These are phyloP conservation scores for Macrolepiota fuliginosa DNA, from an alignment of 768 basidiomycete species.

Conservation along the genomic window DNA sequence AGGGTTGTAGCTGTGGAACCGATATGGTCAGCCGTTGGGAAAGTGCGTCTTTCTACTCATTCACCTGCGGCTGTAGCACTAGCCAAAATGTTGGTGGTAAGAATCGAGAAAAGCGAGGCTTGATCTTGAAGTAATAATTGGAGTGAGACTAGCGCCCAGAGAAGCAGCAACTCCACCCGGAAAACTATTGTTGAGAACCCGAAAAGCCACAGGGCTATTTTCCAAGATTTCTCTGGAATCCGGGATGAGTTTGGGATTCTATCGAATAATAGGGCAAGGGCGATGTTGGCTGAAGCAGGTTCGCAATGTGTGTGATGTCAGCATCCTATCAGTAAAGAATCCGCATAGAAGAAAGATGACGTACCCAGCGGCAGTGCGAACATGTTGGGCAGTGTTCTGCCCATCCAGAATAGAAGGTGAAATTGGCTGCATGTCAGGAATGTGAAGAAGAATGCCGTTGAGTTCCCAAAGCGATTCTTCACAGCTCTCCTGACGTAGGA, in stretches of 20 bases:
- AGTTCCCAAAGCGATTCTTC: conserved; percentile 58
- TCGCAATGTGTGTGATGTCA: background rate
- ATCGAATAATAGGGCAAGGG: conserved; percentile 19
- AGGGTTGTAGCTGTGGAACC: conserved; percentile 51
- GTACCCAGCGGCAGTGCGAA: conserved; percentile 79
- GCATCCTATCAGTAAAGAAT: background rate
- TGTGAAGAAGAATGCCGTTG: conserved; percentile 55
- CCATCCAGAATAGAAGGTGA: conserved; percentile 92
- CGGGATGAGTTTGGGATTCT: conserved; percentile 29
- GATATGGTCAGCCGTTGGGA: background rate
- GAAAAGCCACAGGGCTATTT: conserved; percentile 6
- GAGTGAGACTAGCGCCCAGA: conserved; percentile 61
- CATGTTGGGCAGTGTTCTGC: conserved; percentile 93
- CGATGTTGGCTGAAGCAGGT: background rate
- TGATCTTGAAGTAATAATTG: conserved; percentile 46
- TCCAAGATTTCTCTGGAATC: conserved; percentile 12
- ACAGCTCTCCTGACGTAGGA: conserved; percentile 63
- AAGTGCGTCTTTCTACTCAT: conserved; percentile 10
- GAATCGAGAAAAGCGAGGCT: conserved; percentile 38
- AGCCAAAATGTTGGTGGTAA: conserved; percentile 49
- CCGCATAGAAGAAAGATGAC: conserved; percentile 12
- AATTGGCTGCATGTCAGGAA: conserved; percentile 82
- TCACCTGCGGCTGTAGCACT: conserved; percentile 53
- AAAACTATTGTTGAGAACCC: conserved; percentile 63
- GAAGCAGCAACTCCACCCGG: conserved; percentile 73